Evolutionary conservation across 306 rosid species (phyloP).

Genomic region (Dryas drummondii): DNA sequence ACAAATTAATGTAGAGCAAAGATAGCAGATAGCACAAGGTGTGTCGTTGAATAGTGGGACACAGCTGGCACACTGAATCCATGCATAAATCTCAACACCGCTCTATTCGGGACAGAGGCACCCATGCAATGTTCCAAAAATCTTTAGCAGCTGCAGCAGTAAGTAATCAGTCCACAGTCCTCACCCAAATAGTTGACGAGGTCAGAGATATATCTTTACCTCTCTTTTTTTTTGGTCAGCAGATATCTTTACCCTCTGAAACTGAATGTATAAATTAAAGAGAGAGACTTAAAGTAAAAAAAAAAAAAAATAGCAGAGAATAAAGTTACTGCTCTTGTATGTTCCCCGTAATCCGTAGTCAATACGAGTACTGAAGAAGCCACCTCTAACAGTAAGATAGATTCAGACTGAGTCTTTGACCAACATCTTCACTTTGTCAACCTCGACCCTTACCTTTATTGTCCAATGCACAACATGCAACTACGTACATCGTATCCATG

Average conservation of each 20-base stretch:
- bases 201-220: not conserved
- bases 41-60: slow-evolving; percentile 9
- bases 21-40: not conserved
- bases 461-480: not conserved
- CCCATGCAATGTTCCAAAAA: slow-evolving; percentile 9
- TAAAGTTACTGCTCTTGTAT: slow-evolving; percentile 12
- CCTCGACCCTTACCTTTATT: not conserved
- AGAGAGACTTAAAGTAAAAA: not conserved
- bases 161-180: not conserved
- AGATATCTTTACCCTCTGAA: no score
- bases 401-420: not conserved
- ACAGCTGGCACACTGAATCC: not conserved
- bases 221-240: not conserved
- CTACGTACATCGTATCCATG: no score
- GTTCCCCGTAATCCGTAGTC: slow-evolving; percentile 5
- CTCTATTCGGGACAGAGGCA: not conserved
- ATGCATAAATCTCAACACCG: not conserved
- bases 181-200: not conserved
- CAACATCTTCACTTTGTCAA: slow-evolving; percentile 12
- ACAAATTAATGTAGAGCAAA: not conserved
- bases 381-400: not conserved
- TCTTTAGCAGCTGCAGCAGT: slow-evolving; percentile 4
- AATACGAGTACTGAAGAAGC: slow-evolving; percentile 22
- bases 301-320: not conserved
- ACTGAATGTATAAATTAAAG: not conserved